Evolutionary conservation across 179 eudicot species (phyloP).

Genomic region (Corrigiola litoralis): DNA sequence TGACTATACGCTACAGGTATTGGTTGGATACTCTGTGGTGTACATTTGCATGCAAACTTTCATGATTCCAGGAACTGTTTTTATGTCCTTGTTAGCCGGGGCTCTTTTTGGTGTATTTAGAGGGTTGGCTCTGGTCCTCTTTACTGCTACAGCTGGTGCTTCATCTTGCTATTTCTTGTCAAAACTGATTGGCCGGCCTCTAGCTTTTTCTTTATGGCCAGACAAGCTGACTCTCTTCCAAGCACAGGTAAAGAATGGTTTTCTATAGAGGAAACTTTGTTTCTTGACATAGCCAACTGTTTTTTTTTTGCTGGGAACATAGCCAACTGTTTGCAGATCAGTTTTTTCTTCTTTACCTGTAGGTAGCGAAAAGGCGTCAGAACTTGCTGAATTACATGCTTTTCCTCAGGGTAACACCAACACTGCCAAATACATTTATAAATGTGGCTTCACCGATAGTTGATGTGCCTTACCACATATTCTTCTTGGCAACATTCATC

Average conservation of each 20-base stretch:
- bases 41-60: constrained; percentile 98
- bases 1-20: constrained; percentile 90
- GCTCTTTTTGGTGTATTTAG: constrained; percentile 79
- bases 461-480: constrained; percentile 82
- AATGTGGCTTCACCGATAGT: constrained; percentile 93
- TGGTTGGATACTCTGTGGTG: constrained; percentile 78
- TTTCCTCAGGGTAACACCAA: constrained; percentile 86
- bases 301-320: neutral
- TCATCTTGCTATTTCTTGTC: constrained; percentile 90
- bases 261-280: neutral
- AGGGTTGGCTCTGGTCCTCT: constrained; percentile 81
- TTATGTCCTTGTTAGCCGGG: constrained; percentile 97
- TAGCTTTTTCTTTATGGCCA: constrained; percentile 72
- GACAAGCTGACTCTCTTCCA: constrained; percentile 77
- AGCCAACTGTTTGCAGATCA: neutral
- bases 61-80: constrained; percentile 99
- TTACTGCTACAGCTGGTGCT: constrained; percentile 87
- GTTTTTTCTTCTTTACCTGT: constrained; percentile 9
- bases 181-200: constrained; percentile 77
- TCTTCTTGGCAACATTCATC: constrained; percentile 72
- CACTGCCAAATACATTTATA: constrained; percentile 86
- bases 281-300: neutral
- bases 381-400: constrained; percentile 86
- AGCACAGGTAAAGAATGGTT: constrained; percentile 51
- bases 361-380: constrained; percentile 84